Conservation (phyloP, 768 basidiomycete genomes). For the Coprinopsis marcescibilis region DNA sequence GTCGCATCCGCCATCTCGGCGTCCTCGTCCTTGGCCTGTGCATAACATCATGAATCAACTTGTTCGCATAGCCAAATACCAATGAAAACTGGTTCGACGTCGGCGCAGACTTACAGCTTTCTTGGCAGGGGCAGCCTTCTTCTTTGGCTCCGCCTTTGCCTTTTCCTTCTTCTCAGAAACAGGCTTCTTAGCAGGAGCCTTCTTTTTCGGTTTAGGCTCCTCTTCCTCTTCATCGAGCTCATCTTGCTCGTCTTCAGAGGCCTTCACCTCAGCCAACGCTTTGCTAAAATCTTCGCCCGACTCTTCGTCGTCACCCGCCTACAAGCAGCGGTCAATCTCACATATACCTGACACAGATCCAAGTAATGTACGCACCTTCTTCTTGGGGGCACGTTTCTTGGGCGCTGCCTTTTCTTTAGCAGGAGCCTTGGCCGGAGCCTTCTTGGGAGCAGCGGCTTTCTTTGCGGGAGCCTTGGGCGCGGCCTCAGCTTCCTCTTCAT, state of each 20-base stretch:
- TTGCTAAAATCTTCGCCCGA: slow-evolving; percentile 42
- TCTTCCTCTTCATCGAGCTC: slow-evolving; percentile 34
- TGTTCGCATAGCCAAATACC: slow-evolving; percentile 9
- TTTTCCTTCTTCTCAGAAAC: slow-evolving; percentile 14
- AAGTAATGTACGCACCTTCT: slow-evolving; percentile 26
- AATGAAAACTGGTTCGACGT: too few species aligned
- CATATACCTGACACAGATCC: slow-evolving; percentile 1
- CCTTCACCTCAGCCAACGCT: slow-evolving; percentile 32
- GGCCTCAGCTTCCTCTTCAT: slow-evolving; percentile 32
- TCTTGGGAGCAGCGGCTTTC: slow-evolving; percentile 22
- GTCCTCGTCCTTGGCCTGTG: slow-evolving; percentile 30
- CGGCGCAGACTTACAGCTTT: too few species aligned
- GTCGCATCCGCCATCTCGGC: slow-evolving; percentile 34
- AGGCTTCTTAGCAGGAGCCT: slow-evolving; percentile 36
- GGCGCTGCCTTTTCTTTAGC: slow-evolving; percentile 24
- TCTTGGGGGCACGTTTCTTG: slow-evolving; percentile 45
- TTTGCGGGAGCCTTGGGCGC: slow-evolving; percentile 18
- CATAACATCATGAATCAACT: background rate
- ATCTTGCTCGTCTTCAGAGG: slow-evolving; percentile 23
- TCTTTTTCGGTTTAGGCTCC: slow-evolving; percentile 41
- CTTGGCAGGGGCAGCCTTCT: slow-evolving; percentile 32
- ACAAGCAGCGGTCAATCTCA: background rate
- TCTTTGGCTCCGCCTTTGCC: slow-evolving; percentile 39
- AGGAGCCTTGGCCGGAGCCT: slow-evolving; percentile 20
- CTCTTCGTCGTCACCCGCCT: slow-evolving; percentile 26